These are phyloP conservation scores for Chrysanthemum makinoi DNA, from an alignment of 129 eudicot species.

Conservation along the genomic window DNA sequence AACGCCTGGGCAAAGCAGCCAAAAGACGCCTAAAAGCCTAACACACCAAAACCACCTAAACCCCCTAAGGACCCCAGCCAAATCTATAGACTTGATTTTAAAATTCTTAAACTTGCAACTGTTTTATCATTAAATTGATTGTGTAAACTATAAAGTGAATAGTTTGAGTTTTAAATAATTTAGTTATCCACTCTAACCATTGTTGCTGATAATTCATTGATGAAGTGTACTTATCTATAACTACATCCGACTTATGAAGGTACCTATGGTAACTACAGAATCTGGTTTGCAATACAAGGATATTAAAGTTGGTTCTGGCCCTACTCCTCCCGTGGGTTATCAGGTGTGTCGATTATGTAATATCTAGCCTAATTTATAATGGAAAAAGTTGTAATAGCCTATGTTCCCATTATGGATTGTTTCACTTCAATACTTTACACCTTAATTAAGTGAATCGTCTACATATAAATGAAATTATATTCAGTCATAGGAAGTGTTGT, in stretches of 20 bases:
- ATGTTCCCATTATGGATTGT: not conserved
- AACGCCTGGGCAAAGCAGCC: no score
- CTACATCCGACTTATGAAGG: conserved; percentile 44
- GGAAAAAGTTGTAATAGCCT: not conserved
- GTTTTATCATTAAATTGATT: not conserved
- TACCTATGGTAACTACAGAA: conserved; percentile 91
- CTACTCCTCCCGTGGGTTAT: conserved; percentile 94
- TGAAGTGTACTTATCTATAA: conserved; percentile 11
- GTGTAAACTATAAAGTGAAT: not conserved
- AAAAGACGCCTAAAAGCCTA: no score
- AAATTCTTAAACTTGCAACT: not conserved
- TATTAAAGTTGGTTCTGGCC: conserved; percentile 85
- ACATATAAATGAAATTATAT: not conserved
- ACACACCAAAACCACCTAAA: no score
- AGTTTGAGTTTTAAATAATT: conserved; percentile 5
- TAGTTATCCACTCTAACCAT: not conserved
- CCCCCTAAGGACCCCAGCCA: no score
- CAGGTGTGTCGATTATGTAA: conserved; percentile 50
- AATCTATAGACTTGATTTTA: not conserved
- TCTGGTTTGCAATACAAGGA: conserved; percentile 98
- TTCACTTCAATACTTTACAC: not conserved
- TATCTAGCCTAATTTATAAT: not conserved
- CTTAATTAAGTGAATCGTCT: not conserved
- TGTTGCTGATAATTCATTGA: not conserved
- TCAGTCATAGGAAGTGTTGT: not conserved